Evolutionary conservation across 129 eudicot genomes (phyloP), one percentile per base, ranked within the genome.

Genomic region (Centella asiatica): DNA sequence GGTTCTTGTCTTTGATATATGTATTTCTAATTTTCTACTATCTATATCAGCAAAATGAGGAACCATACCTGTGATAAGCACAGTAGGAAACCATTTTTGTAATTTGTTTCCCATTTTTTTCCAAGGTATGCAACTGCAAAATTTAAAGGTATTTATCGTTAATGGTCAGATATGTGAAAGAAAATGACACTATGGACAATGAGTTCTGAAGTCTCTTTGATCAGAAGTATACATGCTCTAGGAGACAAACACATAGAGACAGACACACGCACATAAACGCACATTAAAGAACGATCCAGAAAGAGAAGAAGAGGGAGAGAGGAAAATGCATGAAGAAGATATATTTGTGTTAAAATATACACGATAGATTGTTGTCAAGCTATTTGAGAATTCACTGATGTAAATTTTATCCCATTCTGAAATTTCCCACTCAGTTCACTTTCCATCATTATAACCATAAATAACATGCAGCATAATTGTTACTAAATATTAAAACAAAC

Each of bases 21-120:
- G 37, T 54, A 27, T 54, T 0, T 18, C 40, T 15, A 1, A 6
- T 6, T 55, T 34, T 19, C 10, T 24, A 18, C 20, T 17, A 13
- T 55, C 60, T 55, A 31, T 32, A 28, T 17, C 19, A 31, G 39
- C 14, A 67, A 23, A 25, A n/a, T 34, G 36, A 25, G 48, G 14
- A 55, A 26, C 25, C 28, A 26, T 76, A 86, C 95, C 96, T 92
- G 88, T 92, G 99, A 68, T 84, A 92, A 45, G 99, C 88, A 25
- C 99, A 92, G 66, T 87, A 87, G 3, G 99, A 92, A 60, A 92
- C 95, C 99, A 84, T 92, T 51, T 81, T 84, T n/a, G 96, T 92
- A 29, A 82, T 69, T 75, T 85, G 99, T 67, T 84, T 92, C 62
- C 98, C 96, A 31, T 80, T 87, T 74, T 92, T 92, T 59, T 92